These are phyloP conservation scores for Apiospora malaysiana DNA, from an alignment of 2,329 filamentous ascomycete genomes.

Conservation along the genomic window DNA sequence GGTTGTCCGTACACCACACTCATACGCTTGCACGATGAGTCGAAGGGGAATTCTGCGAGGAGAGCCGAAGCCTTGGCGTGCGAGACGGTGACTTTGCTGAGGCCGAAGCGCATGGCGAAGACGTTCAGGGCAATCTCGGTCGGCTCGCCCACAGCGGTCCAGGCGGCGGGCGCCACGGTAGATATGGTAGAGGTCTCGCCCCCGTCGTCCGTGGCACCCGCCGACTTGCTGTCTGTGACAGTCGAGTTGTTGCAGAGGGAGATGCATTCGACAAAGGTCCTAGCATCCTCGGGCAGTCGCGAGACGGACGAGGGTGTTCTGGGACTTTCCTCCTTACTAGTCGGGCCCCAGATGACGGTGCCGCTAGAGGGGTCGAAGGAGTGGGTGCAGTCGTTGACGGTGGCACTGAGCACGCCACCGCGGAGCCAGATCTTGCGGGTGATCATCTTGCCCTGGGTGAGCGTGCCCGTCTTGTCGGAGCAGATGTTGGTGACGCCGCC, in stretches of 20 bases:
- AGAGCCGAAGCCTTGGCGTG: constrained; percentile 49
- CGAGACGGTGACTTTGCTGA: constrained; percentile 50
- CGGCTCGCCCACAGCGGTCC: constrained; percentile 69
- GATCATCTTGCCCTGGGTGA: constrained; percentile 72
- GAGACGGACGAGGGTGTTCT: constrained; percentile 33
- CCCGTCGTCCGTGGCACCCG: constrained; percentile 43
- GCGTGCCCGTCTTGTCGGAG: constrained; percentile 73
- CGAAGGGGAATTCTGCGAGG: constrained; percentile 73
- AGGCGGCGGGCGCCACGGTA: constrained; percentile 52
- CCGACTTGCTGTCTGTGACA: constrained; percentile 51
- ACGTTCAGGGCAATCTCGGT: constrained; percentile 79
- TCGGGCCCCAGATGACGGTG: constrained; percentile 50
- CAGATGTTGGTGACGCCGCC: constrained; percentile 74
- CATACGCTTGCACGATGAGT: constrained; percentile 78
- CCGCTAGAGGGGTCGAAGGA: constrained; percentile 68
- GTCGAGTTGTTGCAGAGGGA: constrained; percentile 67
- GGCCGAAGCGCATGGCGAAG: constrained; percentile 71
- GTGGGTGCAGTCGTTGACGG: constrained; percentile 60
- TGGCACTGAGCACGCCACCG: constrained; percentile 57
- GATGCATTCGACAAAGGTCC: constrained; percentile 58
- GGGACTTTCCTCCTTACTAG: constrained; percentile 34
- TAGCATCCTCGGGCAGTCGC: constrained; percentile 42
- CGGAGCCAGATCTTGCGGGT: constrained; percentile 67
- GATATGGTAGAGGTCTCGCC: constrained; percentile 55
- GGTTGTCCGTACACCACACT: constrained; percentile 65